Evolutionary conservation across 192 early-diverging fungal genomes (phyloP).

Genomic region (Gonapodya prolifera): DNA sequence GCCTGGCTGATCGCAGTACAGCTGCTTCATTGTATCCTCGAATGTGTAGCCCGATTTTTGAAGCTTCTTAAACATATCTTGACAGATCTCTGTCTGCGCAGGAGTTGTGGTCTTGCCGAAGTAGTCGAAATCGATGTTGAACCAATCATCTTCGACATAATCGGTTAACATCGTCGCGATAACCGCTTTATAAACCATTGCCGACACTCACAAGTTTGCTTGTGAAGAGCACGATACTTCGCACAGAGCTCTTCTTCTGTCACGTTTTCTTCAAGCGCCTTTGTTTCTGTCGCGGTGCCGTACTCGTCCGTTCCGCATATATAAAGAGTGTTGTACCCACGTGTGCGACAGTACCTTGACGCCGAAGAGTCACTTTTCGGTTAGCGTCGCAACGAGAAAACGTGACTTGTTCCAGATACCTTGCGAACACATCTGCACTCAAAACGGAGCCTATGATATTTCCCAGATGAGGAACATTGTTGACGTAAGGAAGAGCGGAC

Average conservation of each 20-base stretch:
- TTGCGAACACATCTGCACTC: conserved; percentile 91
- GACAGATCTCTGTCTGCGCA: conserved; percentile 84
- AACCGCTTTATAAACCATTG: neutral
- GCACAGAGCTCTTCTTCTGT: conserved; percentile 88
- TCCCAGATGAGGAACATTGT: conserved; percentile 98
- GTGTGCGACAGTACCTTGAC: conserved; percentile 67
- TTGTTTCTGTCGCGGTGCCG: conserved; percentile 98
- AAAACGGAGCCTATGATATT: conserved; percentile 99
- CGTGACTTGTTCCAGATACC: conserved; percentile 35
- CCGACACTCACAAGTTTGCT: conserved; percentile 57
- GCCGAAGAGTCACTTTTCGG: neutral
- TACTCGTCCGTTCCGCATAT: conserved; percentile 99
- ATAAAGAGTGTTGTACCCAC: conserved; percentile 80
- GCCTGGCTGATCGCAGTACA: conserved; percentile 63
- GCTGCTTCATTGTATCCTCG: conserved; percentile 69
- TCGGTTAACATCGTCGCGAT: neutral
- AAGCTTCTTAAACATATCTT: conserved; percentile 72
- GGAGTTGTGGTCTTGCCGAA: conserved; percentile 90
- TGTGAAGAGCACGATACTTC: conserved; percentile 86
- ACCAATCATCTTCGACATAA: conserved; percentile 41
- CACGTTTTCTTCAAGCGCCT: conserved; percentile 84
- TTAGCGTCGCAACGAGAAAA: conserved; percentile 1
- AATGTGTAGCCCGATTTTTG: conserved; percentile 55
- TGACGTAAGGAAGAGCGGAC: conserved; percentile 92
- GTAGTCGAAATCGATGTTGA: conserved; percentile 83